Percentiles rank a stretch among this genome's conserved stretches.
Evolutionary conservation across 768 basidiomycete genomes (phyloP).

Genomic region (Boletus speciosus): DNA sequence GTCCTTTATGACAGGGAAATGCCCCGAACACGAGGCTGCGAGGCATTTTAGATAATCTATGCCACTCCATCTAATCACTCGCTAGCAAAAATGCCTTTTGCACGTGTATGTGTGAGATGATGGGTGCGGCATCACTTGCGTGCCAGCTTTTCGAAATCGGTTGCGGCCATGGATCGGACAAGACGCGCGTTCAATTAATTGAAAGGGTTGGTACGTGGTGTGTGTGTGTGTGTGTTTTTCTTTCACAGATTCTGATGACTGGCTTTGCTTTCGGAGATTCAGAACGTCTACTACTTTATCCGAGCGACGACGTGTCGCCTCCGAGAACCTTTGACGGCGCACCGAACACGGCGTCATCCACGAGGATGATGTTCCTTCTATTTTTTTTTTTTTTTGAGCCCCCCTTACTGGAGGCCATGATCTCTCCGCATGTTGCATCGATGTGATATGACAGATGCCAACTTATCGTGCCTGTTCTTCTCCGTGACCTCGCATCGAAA

Average conservation of each 20-base stretch:
- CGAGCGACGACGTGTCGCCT: neutral
- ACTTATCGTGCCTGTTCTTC: neutral
- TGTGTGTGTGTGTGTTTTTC: neutral
- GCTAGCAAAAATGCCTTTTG: conserved; percentile 18
- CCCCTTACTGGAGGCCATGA: neutral
- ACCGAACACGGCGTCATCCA: neutral
- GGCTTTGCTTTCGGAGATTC: neutral
- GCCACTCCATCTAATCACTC: conserved; percentile 14
- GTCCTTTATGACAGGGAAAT: conserved; percentile 17
- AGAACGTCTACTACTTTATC: neutral
- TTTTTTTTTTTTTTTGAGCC: too few species aligned
- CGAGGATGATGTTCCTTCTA: neutral
- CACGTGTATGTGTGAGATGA: conserved; percentile 18
- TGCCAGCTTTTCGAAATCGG: neutral
- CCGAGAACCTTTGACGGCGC: neutral
- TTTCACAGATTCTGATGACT: neutral
- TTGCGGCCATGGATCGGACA: conserved; percentile 12
- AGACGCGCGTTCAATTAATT: neutral
- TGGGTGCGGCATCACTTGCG: conserved; percentile 1
- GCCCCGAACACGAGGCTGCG: conserved; percentile 26
- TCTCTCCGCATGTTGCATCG: neutral
- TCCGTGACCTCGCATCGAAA: too few species aligned
- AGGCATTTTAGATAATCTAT: conserved; percentile 27
- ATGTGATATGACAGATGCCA: neutral
- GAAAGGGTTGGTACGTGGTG: neutral